A percentile compares a stretch with the other conserved stretches of the same genome.
Evolutionary conservation across 2,329 filamentous ascomycete genomes (phyloP).

Genomic region (Penicillium sp.): DNA sequence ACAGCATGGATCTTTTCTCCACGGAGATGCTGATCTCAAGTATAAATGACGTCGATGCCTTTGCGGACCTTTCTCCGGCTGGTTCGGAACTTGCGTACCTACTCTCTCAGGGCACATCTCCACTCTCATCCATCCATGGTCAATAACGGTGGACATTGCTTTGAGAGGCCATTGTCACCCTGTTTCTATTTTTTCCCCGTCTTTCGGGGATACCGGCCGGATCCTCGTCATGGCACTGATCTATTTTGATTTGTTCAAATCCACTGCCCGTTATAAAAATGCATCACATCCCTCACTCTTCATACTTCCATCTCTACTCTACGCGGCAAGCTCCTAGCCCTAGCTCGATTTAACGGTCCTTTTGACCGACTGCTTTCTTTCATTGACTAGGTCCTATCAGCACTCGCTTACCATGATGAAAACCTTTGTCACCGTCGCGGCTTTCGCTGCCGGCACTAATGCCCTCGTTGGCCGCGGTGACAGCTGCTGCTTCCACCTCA

Average conservation of each 20-base stretch:
- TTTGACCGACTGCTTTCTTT: conserved; percentile 6
- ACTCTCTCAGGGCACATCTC: conserved; percentile 8
- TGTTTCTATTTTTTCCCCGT: conserved; percentile 10
- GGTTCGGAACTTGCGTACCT: conserved; percentile 13
- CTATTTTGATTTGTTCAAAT: conserved; percentile 5
- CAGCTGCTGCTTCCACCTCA: conserved; percentile 52
- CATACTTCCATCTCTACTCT: background rate
- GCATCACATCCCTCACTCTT: background rate
- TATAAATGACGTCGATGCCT: conserved; percentile 19
- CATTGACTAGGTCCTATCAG: conserved; percentile 2
- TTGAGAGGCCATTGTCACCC: background rate
- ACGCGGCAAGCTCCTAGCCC: background rate
- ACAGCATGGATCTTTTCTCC: conserved; percentile 9
- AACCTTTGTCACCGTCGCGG: conserved; percentile 35
- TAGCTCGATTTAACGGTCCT: conserved; percentile 2
- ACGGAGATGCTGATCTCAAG: conserved; percentile 9
- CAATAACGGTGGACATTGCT: conserved; percentile 4
- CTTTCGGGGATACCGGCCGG: conserved; percentile 13
- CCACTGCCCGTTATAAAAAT: conserved; percentile 18
- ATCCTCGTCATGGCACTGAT: background rate
- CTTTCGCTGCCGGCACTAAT: conserved; percentile 40
- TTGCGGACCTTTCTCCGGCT: conserved; percentile 17
- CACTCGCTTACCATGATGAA: conserved; percentile 30
- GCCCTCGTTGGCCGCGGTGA: conserved; percentile 38
- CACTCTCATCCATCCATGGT: conserved; percentile 7